Base-by-base conservation (phyloP, 1,284 basidiomycete species). In the Melampsora occidentalis region DNA sequence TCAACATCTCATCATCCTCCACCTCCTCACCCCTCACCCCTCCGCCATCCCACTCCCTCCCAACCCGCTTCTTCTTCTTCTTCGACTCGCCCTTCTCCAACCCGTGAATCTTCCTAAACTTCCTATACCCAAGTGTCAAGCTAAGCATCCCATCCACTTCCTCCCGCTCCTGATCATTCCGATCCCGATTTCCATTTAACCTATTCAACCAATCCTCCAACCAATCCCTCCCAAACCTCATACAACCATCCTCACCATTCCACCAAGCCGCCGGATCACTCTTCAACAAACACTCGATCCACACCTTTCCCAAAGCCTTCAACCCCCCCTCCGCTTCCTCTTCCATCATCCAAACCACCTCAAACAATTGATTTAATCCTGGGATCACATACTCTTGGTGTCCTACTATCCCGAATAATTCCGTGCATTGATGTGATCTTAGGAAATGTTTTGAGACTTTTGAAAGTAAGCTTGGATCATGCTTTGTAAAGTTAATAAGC, bases 381-480 rank as follows among this genome's bases (percentile, higher is more conserved):
- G 59, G 69, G 5, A 71, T 62, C 25, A 62, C 5, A 5, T 16
- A 2, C 5, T 61, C 35, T 0, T 71, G 14, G 1, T 20, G 28
- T 6, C 33, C 20, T 35, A 62, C n/a, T 0, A 71, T 57, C 14
- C 59, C 35, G 2, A 71, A 31, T 5, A 71, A 57, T 35, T 59
- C 9, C 2, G 69, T 71, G 1, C 59, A 62, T 18, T 59, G 31
- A 42, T 71, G 57, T 7, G 69, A 53, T 5, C 69, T 20, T 28
- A 71, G 63, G 51, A 71, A 71, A 18, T 61, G 39, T 61, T 71
- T 71, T 25, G 69, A 53, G 6, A 59, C 31, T 57, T 71, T 71
- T 5, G 20, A 46, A 7, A 71, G 49, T 12, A 71, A 25, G 18
- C 48, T 62, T 0, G 20, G 20, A 31, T 62, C 57, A 22, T 20